Evolutionary conservation across 2,329 filamentous ascomycete species (phyloP).

Genomic region (Coniella lustricola): DNA sequence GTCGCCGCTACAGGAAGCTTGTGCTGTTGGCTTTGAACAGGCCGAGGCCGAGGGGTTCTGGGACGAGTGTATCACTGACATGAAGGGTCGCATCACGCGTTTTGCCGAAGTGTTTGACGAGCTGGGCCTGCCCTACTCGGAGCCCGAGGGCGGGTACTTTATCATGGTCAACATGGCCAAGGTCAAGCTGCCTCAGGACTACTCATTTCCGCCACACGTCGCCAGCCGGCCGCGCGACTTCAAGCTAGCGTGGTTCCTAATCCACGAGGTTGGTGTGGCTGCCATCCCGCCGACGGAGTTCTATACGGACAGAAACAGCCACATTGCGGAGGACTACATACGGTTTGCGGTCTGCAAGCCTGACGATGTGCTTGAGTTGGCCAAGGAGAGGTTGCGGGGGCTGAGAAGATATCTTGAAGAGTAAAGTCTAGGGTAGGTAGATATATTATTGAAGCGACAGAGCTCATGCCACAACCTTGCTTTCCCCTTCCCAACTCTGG

Average conservation of each 20-base stretch:
- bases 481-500: background rate
- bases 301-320: slow-evolving; percentile 77
- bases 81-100: slow-evolving; percentile 79
- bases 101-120: slow-evolving; percentile 81
- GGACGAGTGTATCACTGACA: slow-evolving; percentile 73
- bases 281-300: slow-evolving; percentile 97
- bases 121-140: slow-evolving; percentile 71
- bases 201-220: slow-evolving; percentile 85
- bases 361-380: slow-evolving; percentile 72
- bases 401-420: slow-evolving; percentile 61
- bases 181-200: slow-evolving; percentile 74
- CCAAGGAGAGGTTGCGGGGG: slow-evolving; percentile 67
- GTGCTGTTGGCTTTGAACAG: slow-evolving; percentile 85
- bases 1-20: slow-evolving; percentile 88
- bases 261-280: slow-evolving; percentile 91
- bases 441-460: background rate
- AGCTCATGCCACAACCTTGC: background rate
- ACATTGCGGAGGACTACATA: slow-evolving; percentile 87
- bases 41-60: slow-evolving; percentile 83
- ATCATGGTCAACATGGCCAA: slow-evolving; percentile 90
- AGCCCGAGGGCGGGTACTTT: slow-evolving; percentile 96
- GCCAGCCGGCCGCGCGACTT: slow-evolving; percentile 84
- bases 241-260: slow-evolving; percentile 92
- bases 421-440: background rate
- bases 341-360: slow-evolving; percentile 96